phyloP scores from a whole-genome alignment of 1,139 yeast species.

The Sugiyamaella grinbergsii region DNA sequence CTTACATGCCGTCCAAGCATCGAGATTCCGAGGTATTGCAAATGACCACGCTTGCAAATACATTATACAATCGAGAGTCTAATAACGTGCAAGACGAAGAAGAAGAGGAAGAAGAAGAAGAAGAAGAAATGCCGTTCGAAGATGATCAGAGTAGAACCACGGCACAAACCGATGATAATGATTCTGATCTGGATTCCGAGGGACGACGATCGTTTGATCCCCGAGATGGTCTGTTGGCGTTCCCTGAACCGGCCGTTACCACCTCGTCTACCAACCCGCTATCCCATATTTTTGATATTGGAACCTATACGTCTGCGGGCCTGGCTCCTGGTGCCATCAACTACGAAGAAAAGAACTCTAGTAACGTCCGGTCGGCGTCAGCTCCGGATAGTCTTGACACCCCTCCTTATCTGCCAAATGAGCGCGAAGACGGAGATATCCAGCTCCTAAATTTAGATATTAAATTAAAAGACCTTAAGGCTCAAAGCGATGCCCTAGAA shows the following conservation, averaged over 20 bases:
- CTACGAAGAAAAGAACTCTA: slow-evolving; percentile 21
- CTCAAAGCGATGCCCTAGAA: slow-evolving; percentile 26
- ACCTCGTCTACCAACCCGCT: slow-evolving; percentile 11
- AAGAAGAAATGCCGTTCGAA: no score
- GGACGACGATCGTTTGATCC: slow-evolving; percentile 15
- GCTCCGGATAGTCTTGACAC: slow-evolving; percentile 16
- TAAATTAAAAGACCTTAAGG: slow-evolving; percentile 29
- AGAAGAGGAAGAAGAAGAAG: neutral
- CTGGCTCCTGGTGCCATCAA: slow-evolving; percentile 38
- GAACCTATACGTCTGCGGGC: slow-evolving; percentile 37
- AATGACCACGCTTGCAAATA: slow-evolving; percentile 15
- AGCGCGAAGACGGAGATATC: slow-evolving; percentile 31
- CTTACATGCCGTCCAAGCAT: slow-evolving; percentile 7
- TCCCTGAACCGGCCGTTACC: slow-evolving; percentile 7
- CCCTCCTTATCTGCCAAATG: slow-evolving; percentile 18
- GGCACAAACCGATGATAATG: neutral
- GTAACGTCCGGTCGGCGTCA: neutral
- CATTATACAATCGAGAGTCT: slow-evolving; percentile 12
- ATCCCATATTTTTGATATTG: slow-evolving; percentile 32
- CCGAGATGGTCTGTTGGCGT: slow-evolving; percentile 3
- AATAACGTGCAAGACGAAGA: slow-evolving; percentile 3
- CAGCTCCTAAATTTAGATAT: slow-evolving; percentile 34
- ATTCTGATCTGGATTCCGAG: neutral
- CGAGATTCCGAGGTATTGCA: slow-evolving; percentile 11
- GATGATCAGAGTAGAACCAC: no score